Evolutionary conservation across 495 filamentous ascomycete genomes (phyloP).

Genomic region (Lindgomyces ingoldianus): DNA sequence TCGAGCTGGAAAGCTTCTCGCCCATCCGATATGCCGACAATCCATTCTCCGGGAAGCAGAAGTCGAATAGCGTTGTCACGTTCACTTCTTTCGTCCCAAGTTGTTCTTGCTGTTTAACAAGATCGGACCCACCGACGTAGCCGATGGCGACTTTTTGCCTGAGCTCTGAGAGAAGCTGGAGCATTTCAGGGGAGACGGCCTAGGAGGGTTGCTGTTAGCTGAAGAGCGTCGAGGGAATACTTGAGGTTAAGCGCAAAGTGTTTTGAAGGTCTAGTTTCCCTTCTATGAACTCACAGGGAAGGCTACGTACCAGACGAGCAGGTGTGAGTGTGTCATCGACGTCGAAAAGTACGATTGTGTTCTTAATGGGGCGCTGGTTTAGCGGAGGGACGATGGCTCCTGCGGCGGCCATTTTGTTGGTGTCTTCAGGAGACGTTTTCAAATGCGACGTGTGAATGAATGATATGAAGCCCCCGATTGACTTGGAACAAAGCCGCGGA

Average conservation of each 20-base stretch:
- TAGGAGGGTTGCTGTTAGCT: slow-evolving; percentile 40
- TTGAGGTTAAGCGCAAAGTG: background rate
- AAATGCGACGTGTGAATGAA: background rate
- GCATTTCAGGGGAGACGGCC: slow-evolving; percentile 75
- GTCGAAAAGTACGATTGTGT: slow-evolving; percentile 91
- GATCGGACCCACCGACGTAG: slow-evolving; percentile 70
- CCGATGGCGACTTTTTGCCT: slow-evolving; percentile 90
- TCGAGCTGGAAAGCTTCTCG: slow-evolving; percentile 65
- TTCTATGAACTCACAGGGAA: background rate
- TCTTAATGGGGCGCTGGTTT: slow-evolving; percentile 76
- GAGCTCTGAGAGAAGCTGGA: slow-evolving; percentile 71
- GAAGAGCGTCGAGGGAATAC: background rate
- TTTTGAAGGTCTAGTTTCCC: background rate
- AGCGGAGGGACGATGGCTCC: slow-evolving; percentile 69
- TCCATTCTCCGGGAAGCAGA: slow-evolving; percentile 94
- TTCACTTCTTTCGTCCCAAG: slow-evolving; percentile 64
- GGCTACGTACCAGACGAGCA: slow-evolving; percentile 64
- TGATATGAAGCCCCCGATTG: background rate
- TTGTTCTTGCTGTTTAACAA: slow-evolving; percentile 94
- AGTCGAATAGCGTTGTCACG: slow-evolving; percentile 86
- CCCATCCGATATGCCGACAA: slow-evolving; percentile 87
- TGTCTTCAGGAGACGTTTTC: background rate
- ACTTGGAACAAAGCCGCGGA: background rate
- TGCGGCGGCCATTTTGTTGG: slow-evolving; percentile 46
- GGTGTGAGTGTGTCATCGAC: slow-evolving; percentile 87